These are phyloP conservation scores for Xylariaceae sp. DNA, from an alignment of 2,329 filamentous ascomycete species.

Conservation along the genomic window DNA sequence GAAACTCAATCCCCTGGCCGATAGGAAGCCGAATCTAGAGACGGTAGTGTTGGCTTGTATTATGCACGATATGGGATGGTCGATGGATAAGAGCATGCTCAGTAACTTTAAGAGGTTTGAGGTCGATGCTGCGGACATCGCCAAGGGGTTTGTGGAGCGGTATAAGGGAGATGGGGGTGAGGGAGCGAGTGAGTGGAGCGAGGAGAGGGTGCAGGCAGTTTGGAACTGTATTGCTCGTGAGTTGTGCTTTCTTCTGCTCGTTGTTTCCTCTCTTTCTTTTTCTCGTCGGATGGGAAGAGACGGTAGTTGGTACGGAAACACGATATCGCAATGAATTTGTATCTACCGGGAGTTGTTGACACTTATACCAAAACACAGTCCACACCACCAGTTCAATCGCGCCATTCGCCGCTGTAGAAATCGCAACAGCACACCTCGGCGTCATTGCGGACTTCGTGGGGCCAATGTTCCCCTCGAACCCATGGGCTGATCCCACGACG, in stretches of 20 bases:
- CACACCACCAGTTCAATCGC: slow-evolving; percentile 20
- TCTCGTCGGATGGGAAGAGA: no score
- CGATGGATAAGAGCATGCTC: slow-evolving; percentile 3
- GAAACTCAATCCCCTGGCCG: slow-evolving; percentile 10
- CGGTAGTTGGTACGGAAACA: no score
- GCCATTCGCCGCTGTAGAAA: slow-evolving; percentile 14
- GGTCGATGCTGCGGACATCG: slow-evolving; percentile 22
- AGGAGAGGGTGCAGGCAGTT: slow-evolving; percentile 10
- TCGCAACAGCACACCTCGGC: slow-evolving; percentile 18
- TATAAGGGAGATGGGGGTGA: slow-evolving; percentile 3
- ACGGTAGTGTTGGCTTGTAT: slow-evolving; percentile 18
- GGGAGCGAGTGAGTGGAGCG: slow-evolving; percentile 10
- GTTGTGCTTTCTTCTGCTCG: background rate
- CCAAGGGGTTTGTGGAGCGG: slow-evolving; percentile 6
- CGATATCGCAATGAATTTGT: background rate
- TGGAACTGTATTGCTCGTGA: slow-evolving; percentile 13
- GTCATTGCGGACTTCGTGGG: slow-evolving; percentile 21
- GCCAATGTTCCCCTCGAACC: slow-evolving; percentile 14
- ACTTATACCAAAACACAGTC: slow-evolving; percentile 13
- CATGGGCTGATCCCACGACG: slow-evolving; percentile 4
- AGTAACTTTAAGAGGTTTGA: slow-evolving; percentile 21
- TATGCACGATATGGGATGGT: slow-evolving; percentile 25
- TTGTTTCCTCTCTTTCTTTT: background rate
- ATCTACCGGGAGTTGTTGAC: no score
- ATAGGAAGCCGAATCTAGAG: slow-evolving; percentile 12